These are phyloP conservation scores for Knoxdaviesia proteae DNA, from an alignment of 2,329 filamentous ascomycete genomes.

Conservation along the genomic window DNA sequence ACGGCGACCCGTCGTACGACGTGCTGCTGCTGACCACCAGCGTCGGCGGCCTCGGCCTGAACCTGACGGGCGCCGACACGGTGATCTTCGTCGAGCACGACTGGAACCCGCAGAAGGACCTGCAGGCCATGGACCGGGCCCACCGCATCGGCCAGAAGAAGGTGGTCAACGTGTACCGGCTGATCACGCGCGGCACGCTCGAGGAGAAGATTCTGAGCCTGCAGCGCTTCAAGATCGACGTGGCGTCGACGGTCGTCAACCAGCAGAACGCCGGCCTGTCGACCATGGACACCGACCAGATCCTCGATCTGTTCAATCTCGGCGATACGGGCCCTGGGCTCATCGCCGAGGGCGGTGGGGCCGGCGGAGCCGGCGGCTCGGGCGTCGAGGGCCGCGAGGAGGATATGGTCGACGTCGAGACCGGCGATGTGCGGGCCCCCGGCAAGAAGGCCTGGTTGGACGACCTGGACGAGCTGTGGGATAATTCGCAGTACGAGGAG, in stretches of 20 bases:
- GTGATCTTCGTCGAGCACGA: slow-evolving; percentile 99
- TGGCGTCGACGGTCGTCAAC: slow-evolving; percentile 93
- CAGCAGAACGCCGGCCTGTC: slow-evolving; percentile 89
- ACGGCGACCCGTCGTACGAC: slow-evolving; percentile 91
- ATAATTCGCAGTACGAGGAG: slow-evolving; percentile 93
- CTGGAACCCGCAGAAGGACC: slow-evolving; percentile 97
- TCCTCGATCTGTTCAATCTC: slow-evolving; percentile 87
- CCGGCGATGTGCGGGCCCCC: slow-evolving; percentile 83
- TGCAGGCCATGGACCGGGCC: slow-evolving; percentile 96
- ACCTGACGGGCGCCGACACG: slow-evolving; percentile 89
- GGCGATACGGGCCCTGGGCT: slow-evolving; percentile 54
- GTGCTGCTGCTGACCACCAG: slow-evolving; percentile 84
- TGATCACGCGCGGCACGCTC: slow-evolving; percentile 85
- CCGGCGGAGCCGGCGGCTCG: slow-evolving; percentile 14
- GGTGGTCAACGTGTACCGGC: slow-evolving; percentile 94
- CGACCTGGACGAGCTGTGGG: slow-evolving; percentile 89
- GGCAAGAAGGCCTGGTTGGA: slow-evolving; percentile 94
- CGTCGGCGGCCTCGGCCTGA: slow-evolving; percentile 83
- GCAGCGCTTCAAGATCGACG: slow-evolving; percentile 98
- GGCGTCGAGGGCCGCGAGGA: slow-evolving; percentile 44
- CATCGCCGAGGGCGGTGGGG: slow-evolving; percentile 32
- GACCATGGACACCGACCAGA: slow-evolving; percentile 97
- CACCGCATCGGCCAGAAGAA: slow-evolving; percentile 99
- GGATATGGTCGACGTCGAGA: slow-evolving; percentile 84
- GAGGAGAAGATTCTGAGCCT: slow-evolving; percentile 97